Evolutionary conservation across 1,139 yeast species (phyloP), one percentile per base, ranked within the genome.

Genomic region (Candida tetrigidarum): DNA sequence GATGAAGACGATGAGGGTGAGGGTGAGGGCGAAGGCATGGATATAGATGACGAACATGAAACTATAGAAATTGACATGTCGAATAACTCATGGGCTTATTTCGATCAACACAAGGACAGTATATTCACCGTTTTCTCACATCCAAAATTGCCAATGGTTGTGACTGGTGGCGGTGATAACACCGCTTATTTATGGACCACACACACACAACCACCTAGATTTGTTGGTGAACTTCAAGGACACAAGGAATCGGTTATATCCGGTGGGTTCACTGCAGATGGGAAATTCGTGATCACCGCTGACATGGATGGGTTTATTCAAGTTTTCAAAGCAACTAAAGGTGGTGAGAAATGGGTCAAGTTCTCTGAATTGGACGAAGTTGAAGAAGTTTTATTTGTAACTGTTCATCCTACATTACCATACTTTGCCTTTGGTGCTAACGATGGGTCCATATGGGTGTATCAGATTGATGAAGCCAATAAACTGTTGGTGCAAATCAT

Each of bases 401-500:
- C 76, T 30, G 78, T 83, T 43, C 99, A 93, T 64, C 97, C 97
- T 18, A 69, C 73, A 20, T 62, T 66, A 52, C 86, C 85, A 51
- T 79, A 84, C 46, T 89, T 93, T 70, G 97, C 98, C n/a, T 89
- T 90, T 60, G 98, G 99, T 49, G 93, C 92, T 32, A 74, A 75
- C 9, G 97, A 92, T 63, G 98, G 99, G 2, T 85, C 96, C 0
- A 96, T 92, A 11, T 93, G 97, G 96, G 91, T 87, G 26, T 93
- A 90, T 63, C 87, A 86, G 57, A 77, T 91, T 39, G 85, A 81
- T 52, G 80, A 80, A 35, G 60, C 64, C 12, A 65, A 76, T 40
- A 78, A 78, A 44, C 66, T 77, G n/a, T 63, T 84, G 47, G 85
- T 78, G 37, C 89, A 85, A 62, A 68, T 90, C 38, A 84, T 91